Evolutionary conservation across 306 rosid genomes (phyloP), one percentile per base, ranked within the genome.

Genomic region (Hippophae tibetana): DNA sequence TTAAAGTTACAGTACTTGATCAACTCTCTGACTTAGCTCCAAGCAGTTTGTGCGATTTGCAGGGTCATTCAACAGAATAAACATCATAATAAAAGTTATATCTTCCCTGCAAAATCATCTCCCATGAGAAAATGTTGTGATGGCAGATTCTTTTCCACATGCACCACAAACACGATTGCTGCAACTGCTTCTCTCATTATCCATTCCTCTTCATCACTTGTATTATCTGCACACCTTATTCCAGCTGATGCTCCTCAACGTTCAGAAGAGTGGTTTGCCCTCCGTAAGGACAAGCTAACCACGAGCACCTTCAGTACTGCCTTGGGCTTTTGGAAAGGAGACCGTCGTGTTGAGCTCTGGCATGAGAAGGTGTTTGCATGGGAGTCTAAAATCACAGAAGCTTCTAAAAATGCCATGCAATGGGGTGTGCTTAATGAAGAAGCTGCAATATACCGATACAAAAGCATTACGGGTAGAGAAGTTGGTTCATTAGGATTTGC

Each of bases 261-360:
- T 2, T 93, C 99, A 3, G 90, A 86, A 0, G 99, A 93, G 74
- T 92, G 99, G 97, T 92, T 92, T 52, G 95, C 99, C 27, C 86
- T 88, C 50, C 93, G 99, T n/a, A 82, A 54, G 84, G 86, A 93
- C 75, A 93, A 59, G 73, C 85, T 93, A 47, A 93, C 97, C 13
- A 85, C 97, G 7, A 86, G 97, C 81, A 84, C 99, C 13, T 93
- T 93, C 76, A 80, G 99, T 60, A 88, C 99, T 7, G 97, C 89
- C 26, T 76, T 93, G 57, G 99, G 99, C 0, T 93, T 93, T 62
- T 93, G 97, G 97, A 93, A 82, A 56, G 95, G 97, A 61, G 68
- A 42, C 3, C 94, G 99, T 2, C 82, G 99, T 9, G 27, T 56
- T 10, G 95, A 86, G 85, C 75, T 92, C 10, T 92, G 99, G 99